A percentile compares a stretch with the other conserved stretches of the same genome.
phyloP scores from a whole-genome alignment of 2,329 filamentous ascomycete genomes.

The Exophiala spinifera region DNA sequence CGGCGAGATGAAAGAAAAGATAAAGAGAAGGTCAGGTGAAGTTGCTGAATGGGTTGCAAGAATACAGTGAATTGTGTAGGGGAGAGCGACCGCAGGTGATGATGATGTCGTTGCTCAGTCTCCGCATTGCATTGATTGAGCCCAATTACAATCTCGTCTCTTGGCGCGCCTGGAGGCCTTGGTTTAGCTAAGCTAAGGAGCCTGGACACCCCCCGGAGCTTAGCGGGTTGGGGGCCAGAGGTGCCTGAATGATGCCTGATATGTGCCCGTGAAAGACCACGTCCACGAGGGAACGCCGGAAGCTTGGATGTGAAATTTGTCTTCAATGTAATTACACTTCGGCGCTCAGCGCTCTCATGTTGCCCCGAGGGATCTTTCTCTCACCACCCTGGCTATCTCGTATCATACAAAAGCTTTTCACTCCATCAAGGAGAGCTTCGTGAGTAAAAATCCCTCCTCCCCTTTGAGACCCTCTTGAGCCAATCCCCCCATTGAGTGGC shows the following conservation, averaged over 20 bases:
- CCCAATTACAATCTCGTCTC: not conserved
- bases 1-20: not conserved
- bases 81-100: not conserved
- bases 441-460: not conserved
- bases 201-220: not conserved
- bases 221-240: not conserved
- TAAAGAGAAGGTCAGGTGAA: not conserved
- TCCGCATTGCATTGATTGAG: not conserved
- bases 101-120: not conserved
- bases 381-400: too few relatives aligned
- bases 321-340: slow-evolving; percentile 8
- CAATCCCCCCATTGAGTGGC: not conserved
- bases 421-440: slow-evolving; percentile 15
- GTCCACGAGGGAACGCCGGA: too few relatives aligned
- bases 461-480: too few relatives aligned
- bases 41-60: not conserved
- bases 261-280: not conserved
- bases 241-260: not conserved
- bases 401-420: slow-evolving; percentile 22
- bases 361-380: slow-evolving; percentile 1
- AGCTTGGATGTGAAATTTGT: not conserved
- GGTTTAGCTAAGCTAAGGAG: not conserved
- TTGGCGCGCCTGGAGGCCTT: not conserved
- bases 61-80: not conserved
- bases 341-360: slow-evolving; percentile 23